These are phyloP conservation scores for Angomonas ambiguus DNA, from an alignment of 208 protist genomes.

Conservation along the genomic window DNA sequence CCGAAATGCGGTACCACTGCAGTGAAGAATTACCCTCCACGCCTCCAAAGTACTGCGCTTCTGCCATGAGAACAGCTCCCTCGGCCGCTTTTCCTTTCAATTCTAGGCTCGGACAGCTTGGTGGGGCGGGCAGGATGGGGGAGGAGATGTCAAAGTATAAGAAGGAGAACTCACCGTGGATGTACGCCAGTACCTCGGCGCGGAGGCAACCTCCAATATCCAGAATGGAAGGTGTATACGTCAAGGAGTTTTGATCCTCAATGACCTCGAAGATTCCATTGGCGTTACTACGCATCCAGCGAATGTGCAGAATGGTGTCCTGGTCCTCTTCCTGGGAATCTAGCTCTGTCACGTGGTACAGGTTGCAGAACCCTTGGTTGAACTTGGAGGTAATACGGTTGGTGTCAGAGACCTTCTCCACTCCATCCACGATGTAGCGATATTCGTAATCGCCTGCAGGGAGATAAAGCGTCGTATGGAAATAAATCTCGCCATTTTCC, in stretches of 20 bases:
- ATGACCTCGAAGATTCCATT: slow-evolving; percentile 80
- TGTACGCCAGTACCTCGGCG: slow-evolving; percentile 86
- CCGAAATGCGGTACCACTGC: slow-evolving; percentile 76
- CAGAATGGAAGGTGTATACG: slow-evolving; percentile 61
- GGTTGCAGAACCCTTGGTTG: slow-evolving; percentile 84
- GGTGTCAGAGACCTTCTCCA: slow-evolving; percentile 82
- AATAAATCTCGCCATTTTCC: slow-evolving; percentile 75
- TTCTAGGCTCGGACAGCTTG: slow-evolving; percentile 75
- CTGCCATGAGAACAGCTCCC: slow-evolving; percentile 66
- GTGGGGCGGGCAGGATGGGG: slow-evolving; percentile 69
- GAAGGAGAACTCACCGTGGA: slow-evolving; percentile 85
- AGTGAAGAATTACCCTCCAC: slow-evolving; percentile 84
- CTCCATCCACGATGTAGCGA: slow-evolving; percentile 91
- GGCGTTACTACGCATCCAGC: slow-evolving; percentile 84
- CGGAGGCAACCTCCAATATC: slow-evolving; percentile 87
- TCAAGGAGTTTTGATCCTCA: slow-evolving; percentile 80
- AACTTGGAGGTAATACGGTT: slow-evolving; percentile 82
- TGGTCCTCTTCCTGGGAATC: slow-evolving; percentile 66
- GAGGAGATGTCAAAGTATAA: slow-evolving; percentile 89
- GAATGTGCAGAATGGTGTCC: slow-evolving; percentile 89
- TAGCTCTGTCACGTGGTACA: slow-evolving; percentile 77
- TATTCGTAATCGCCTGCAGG: slow-evolving; percentile 90
- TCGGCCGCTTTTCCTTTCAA: slow-evolving; percentile 76
- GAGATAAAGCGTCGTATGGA: slow-evolving; percentile 90
- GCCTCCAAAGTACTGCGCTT: slow-evolving; percentile 86